Conservation (phyloP, 2,329 filamentous ascomycete genomes). For the Xylariaceae sp. region DNA sequence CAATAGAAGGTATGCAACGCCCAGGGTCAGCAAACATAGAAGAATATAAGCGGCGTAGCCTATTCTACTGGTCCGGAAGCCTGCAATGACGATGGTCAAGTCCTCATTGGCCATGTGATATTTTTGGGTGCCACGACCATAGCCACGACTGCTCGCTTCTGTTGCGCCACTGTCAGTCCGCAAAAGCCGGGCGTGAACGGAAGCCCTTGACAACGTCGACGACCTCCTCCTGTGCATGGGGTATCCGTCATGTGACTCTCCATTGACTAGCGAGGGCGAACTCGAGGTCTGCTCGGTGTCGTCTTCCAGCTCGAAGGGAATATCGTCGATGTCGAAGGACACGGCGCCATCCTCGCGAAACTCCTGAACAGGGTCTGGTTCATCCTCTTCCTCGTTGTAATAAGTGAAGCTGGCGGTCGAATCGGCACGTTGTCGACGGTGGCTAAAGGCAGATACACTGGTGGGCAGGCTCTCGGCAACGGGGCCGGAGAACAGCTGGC, state of each 20-base stretch:
- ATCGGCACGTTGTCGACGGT: constrained; percentile 75
- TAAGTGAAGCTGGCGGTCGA: constrained; percentile 89
- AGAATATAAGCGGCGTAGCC: constrained; percentile 68
- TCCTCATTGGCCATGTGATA: constrained; percentile 92
- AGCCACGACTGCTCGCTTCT: constrained; percentile 59
- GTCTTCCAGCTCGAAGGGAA: constrained; percentile 30
- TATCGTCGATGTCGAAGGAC: constrained; percentile 31
- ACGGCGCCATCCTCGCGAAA: constrained; percentile 38
- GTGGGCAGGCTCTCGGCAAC: constrained; percentile 95
- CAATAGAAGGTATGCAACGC: constrained; percentile 79
- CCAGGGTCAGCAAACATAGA: constrained; percentile 70
- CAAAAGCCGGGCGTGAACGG: constrained; percentile 63
- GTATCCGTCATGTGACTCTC: constrained; percentile 44
- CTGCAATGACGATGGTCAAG: constrained; percentile 87
- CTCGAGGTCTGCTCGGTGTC: constrained; percentile 38
- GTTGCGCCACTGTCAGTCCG: constrained; percentile 70
- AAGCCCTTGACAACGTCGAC: constrained; percentile 57
- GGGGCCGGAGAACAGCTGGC: constrained; percentile 79
- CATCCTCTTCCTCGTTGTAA: constrained; percentile 66
- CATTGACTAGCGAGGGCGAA: constrained; percentile 40
- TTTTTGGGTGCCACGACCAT: constrained; percentile 76
- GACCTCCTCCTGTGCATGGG: constrained; percentile 59
- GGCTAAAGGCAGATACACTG: constrained; percentile 86
- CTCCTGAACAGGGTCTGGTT: constrained; percentile 37
- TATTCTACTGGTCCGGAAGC: constrained; percentile 73